phyloP scores from a whole-genome alignment of 2,329 filamentous ascomycete genomes.

The Neofusicoccum cordaticola region DNA sequence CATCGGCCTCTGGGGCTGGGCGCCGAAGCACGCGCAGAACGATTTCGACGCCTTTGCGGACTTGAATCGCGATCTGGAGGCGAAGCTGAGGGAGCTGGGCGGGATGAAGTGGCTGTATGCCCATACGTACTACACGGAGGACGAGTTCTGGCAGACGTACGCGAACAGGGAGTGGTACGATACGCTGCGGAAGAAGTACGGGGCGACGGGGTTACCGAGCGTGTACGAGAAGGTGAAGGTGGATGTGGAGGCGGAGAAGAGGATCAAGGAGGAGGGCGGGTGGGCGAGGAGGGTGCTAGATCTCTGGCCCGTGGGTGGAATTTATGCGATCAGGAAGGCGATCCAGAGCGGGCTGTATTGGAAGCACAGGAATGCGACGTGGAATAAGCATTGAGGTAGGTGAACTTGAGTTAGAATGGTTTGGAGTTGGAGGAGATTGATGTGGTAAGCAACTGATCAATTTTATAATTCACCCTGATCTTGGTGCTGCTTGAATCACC shows the following conservation, averaged over 20 bases:
- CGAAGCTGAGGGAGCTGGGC: constrained; percentile 55
- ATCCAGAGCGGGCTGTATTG: constrained; percentile 39
- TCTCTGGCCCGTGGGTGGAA: constrained; percentile 37
- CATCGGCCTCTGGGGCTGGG: constrained; percentile 68
- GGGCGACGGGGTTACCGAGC: constrained; percentile 57
- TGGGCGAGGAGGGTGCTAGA: constrained; percentile 13
- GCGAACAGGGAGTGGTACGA: constrained; percentile 56
- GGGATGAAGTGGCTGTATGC: constrained; percentile 71
- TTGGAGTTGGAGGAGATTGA: background rate
- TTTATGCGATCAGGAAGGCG: constrained; percentile 38
- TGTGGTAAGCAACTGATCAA: too few relatives aligned
- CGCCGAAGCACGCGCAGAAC: background rate
- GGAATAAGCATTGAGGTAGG: constrained; percentile 26
- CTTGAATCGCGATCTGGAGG: constrained; percentile 60
- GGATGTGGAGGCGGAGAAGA: constrained; percentile 5
- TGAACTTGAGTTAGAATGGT: background rate
- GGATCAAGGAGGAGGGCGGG: background rate
- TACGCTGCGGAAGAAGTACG: constrained; percentile 56
- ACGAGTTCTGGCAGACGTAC: constrained; percentile 67
- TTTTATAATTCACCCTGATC: too few relatives aligned
- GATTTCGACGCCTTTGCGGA: constrained; percentile 43
- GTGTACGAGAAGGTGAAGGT: constrained; percentile 67
- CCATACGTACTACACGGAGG: constrained; percentile 65
- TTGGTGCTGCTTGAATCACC: too few relatives aligned
- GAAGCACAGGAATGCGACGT: constrained; percentile 32